Conservation (phyloP, 305 asterid species). For the Fraxinus velutina region DNA sequence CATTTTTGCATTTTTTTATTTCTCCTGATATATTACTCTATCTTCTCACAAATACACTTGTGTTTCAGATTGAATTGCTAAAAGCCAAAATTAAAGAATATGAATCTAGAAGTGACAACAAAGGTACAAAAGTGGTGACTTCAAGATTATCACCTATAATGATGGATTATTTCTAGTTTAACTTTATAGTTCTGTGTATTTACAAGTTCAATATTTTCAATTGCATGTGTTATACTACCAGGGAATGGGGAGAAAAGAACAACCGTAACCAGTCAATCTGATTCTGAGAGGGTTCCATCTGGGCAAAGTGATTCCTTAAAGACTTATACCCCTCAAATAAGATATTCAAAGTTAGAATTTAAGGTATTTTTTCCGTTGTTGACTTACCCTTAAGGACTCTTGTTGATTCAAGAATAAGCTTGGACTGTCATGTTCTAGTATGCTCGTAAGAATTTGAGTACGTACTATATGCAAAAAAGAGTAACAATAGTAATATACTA, state of each 20-base stretch:
- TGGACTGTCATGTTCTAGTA: neutral
- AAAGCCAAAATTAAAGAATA: conserved; percentile 54
- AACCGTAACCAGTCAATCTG: conserved; percentile 31
- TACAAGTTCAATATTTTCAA: conserved; percentile 12
- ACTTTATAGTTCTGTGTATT: neutral
- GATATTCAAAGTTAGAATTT: conserved; percentile 79
- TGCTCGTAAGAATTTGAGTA: neutral
- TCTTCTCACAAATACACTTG: conserved; percentile 25
- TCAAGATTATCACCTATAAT: conserved; percentile 12
- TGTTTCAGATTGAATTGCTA: conserved; percentile 63
- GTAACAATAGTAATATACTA: neutral
- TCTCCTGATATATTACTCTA: conserved; percentile 21
- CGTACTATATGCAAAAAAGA: neutral
- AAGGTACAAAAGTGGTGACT: conserved; percentile 46
- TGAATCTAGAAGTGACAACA: conserved; percentile 39
- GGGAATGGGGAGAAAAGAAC: conserved; percentile 36
- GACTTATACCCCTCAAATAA: conserved; percentile 70
- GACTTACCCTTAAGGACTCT: neutral
- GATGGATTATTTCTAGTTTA: conserved; percentile 2
- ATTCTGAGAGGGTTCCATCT: conserved; percentile 33
- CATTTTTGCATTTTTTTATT: conserved; percentile 12
- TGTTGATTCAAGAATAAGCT: neutral
- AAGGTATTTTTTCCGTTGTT: conserved; percentile 44
- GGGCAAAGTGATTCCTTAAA: conserved; percentile 42
- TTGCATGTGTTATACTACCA: conserved; percentile 34